Conservation (phyloP, 73 alveolate species). For the Paramecium octaurelia region DNA sequence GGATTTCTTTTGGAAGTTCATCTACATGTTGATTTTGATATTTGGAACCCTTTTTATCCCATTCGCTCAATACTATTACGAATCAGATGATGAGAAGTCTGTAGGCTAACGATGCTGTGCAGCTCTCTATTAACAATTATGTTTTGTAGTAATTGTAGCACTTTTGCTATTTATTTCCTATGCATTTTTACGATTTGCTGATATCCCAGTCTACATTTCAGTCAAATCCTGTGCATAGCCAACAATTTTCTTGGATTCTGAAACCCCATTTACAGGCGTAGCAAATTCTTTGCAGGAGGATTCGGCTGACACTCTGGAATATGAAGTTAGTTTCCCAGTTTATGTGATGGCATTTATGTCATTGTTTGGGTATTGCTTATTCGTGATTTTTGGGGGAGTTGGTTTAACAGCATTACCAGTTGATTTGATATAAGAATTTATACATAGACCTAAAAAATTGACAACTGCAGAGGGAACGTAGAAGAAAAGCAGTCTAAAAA, state of each 20-base stretch:
- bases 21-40: slow-evolving; percentile 70
- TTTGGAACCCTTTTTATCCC: slow-evolving; percentile 78
- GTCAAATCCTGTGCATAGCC: not conserved
- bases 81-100: slow-evolving; percentile 84
- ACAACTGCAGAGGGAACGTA: slow-evolving; percentile 62
- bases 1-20: slow-evolving; percentile 83
- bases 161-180: slow-evolving; percentile 67
- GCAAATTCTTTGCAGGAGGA: not conserved
- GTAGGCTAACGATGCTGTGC: slow-evolving; percentile 67
- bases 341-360: slow-evolving; percentile 75
- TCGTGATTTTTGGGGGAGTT: slow-evolving; percentile 79
- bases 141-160: slow-evolving; percentile 59
- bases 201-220: slow-evolving; percentile 66
- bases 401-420: slow-evolving; percentile 86
- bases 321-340: slow-evolving; percentile 76
- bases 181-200: slow-evolving; percentile 67
- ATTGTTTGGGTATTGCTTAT: slow-evolving; percentile 78
- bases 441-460: slow-evolving; percentile 75
- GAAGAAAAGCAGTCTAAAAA: slow-evolving; percentile 62
- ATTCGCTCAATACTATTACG: slow-evolving; percentile 78
- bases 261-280: not conserved
- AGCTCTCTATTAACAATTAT: slow-evolving; percentile 64
- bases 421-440: slow-evolving; percentile 72
- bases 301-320: slow-evolving; percentile 49
- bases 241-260: not conserved